Base-by-base conservation (phyloP, 352 stramenopile genomes). In the Phytophthora lateralis region DNA sequence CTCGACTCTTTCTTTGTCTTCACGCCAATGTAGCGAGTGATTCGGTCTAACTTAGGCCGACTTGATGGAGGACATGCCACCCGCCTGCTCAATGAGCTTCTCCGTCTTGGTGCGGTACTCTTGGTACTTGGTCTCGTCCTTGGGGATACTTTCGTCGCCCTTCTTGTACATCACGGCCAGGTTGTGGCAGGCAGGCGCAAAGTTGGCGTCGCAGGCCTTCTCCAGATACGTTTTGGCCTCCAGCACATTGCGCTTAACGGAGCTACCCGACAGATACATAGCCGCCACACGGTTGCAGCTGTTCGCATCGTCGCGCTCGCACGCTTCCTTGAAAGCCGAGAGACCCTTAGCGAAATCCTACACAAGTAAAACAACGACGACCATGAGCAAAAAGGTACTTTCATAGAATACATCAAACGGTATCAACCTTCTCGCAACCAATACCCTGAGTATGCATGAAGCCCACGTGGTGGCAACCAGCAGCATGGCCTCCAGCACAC, bases 101-200 rank as follows among this genome's bases (percentile, higher is more conserved):
- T 86, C 78, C 29, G 87, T 95, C 66, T 91, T 91, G 18, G 76
- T 63, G 55, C 80, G 77, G 65, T 92, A 95, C 55, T 91, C 67
- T 14, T 94, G 56, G 53, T 90, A 93, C 48, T 80, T 80, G 20
- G 62, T 54, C 35, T 91, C 73, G 52, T 90, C 74, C 69, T 90
- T 71, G 12, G 78, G 61, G 26, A 94, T 76, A 34, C 77, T 78
- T n/a, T 61, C 71, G 63, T 96, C 88, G 30, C 88, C 88, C 34
- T 90, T 93, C 68, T 94, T 95, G 81, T 83, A 95, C 85, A 95
- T 93, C 34, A 96, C 88, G 4, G 88, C 88, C 32, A 96, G 64
- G 52, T 96, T 96, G 66, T 96, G 86, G 69, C 88, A 96, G 34
- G 88, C 88, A 47, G 88, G 88, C 12, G 85, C 88, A 55, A 92